These are phyloP conservation scores for Serendipita indica DNA, from an alignment of 768 basidiomycete species.

Conservation along the genomic window DNA sequence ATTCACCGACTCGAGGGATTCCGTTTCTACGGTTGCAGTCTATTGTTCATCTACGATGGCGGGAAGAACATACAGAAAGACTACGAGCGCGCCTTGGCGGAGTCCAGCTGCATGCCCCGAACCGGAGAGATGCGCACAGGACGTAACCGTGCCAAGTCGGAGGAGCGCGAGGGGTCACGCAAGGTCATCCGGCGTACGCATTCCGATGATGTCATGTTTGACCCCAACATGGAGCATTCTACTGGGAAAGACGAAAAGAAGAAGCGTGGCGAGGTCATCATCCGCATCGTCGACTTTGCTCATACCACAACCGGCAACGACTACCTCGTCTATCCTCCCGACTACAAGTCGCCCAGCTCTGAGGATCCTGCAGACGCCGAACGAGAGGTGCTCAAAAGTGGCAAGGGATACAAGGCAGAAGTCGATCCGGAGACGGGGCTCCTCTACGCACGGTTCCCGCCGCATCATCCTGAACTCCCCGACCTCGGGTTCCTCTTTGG, in stretches of 20 bases:
- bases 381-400: constrained; percentile 27
- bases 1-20: constrained; percentile 83
- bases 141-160: constrained; percentile 20
- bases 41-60: constrained; percentile 95
- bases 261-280: constrained; percentile 81
- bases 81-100: constrained; percentile 44
- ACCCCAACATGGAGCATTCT: constrained; percentile 25
- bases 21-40: constrained; percentile 93
- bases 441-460: constrained; percentile 85
- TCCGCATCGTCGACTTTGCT: constrained; percentile 96
- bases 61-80: constrained; percentile 75
- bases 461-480: constrained; percentile 74
- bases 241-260: constrained; percentile 45
- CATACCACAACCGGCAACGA: constrained; percentile 94
- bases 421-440: constrained; percentile 71
- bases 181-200: constrained; percentile 50
- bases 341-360: constrained; percentile 26
- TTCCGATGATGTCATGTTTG: constrained; percentile 64
- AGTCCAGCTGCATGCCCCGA: constrained; percentile 25
- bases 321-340: constrained; percentile 53
- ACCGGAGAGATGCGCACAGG: neutral
- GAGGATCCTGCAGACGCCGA: constrained; percentile 22
- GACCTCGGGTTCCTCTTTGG: constrained; percentile 93
- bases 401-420: constrained; percentile 68
- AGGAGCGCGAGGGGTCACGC: constrained; percentile 21